These are phyloP conservation scores for Bauhinia variegata DNA, from an alignment of 306 rosid species.

Conservation along the genomic window DNA sequence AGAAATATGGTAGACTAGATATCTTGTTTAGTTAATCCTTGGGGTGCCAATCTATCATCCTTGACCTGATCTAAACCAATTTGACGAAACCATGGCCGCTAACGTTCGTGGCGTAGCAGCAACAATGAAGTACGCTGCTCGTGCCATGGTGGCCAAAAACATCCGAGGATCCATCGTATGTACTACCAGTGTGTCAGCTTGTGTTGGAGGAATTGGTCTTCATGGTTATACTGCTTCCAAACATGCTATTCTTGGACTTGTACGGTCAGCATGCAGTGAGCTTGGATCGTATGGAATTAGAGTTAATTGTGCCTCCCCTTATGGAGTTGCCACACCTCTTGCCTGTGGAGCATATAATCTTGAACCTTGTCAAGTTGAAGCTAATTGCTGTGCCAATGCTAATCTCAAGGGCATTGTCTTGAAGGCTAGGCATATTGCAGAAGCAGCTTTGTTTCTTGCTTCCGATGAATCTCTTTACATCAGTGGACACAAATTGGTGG, in stretches of 20 bases:
- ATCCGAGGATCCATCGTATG: constrained; percentile 75
- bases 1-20: constrained; percentile 67
- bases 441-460: constrained; percentile 85
- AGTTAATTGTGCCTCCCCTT: constrained; percentile 82
- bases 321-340: constrained; percentile 82
- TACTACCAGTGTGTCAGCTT: constrained; percentile 74
- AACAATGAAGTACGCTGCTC: constrained; percentile 66
- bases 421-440: constrained; percentile 73
- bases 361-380: constrained; percentile 56
- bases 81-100: constrained; percentile 63
- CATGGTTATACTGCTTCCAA: constrained; percentile 65
- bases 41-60: constrained; percentile 59
- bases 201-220: constrained; percentile 70
- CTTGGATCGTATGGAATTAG: constrained; percentile 79
- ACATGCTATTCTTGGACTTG: constrained; percentile 74
- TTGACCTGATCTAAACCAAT: constrained; percentile 69
- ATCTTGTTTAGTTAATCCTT: constrained; percentile 83
- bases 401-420: constrained; percentile 76
- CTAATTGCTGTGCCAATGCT: constrained; percentile 38
- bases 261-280: constrained; percentile 72
- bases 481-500: constrained; percentile 79
- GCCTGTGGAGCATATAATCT: constrained; percentile 56
- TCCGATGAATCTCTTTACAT: constrained; percentile 72
- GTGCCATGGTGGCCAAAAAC: constrained; percentile 65
- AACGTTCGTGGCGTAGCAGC: constrained; percentile 77